phyloP scores from a whole-genome alignment of 352 stramenopile genomes.

The Achlya hypogyna region DNA sequence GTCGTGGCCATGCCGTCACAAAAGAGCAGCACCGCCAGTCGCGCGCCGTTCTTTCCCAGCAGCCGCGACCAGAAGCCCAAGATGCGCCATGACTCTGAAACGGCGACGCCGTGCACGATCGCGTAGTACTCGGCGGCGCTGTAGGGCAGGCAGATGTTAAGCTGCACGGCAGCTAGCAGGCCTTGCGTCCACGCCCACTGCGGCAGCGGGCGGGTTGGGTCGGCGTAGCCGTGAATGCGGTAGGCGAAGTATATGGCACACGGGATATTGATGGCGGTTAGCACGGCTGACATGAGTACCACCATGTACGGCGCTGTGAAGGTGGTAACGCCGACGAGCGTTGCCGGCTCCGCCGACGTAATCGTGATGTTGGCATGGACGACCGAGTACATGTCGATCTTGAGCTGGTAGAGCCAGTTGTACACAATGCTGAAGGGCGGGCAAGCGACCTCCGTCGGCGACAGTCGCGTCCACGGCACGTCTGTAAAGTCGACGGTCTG shows the following conservation, averaged over 20 bases:
- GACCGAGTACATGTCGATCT: neutral
- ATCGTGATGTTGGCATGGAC: neutral
- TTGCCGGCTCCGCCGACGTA: neutral
- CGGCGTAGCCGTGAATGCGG: neutral
- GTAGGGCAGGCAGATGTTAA: slow-evolving; percentile 1
- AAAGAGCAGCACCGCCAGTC: slow-evolving; percentile 14
- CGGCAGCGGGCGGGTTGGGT: neutral
- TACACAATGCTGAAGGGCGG: neutral
- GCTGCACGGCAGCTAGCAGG: neutral
- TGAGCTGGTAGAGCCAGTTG: neutral
- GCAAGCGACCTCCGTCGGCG: neutral
- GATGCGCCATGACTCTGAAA: neutral
- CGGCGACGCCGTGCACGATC: neutral
- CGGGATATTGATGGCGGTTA: neutral
- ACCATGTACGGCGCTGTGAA: slow-evolving; percentile 5
- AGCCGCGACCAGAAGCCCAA: slow-evolving; percentile 10
- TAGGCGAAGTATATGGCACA: slow-evolving; percentile 4
- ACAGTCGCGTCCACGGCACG: neutral
- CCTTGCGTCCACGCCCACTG: slow-evolving; percentile 11
- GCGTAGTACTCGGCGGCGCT: neutral
- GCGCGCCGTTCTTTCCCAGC: neutral
- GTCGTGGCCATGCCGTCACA: slow-evolving; percentile 7
- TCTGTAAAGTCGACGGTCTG: neutral
- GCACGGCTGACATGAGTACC: neutral
- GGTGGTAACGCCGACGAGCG: neutral